Conservation (phyloP, 140 eudicot species). For the Oenanthe javanica region DNA sequence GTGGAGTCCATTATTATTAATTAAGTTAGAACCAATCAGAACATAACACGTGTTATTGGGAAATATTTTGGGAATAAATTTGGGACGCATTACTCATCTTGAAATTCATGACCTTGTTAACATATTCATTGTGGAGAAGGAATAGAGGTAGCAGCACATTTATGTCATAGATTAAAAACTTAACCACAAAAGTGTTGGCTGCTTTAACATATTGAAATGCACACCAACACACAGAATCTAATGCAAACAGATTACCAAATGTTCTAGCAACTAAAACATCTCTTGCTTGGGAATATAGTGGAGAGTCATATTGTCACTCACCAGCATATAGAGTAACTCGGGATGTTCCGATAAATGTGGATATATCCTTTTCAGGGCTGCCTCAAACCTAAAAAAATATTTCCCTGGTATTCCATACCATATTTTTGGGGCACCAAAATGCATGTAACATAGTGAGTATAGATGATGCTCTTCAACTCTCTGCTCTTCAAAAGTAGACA, state of each 20-base stretch:
- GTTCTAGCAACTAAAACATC: not conserved
- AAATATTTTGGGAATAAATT: too few relatives aligned
- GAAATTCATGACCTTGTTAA: not conserved
- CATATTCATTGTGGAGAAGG: not conserved
- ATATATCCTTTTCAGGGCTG: constrained; percentile 47
- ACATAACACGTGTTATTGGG: too few relatives aligned
- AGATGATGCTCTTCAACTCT: constrained; percentile 67
- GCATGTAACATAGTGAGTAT: constrained; percentile 56
- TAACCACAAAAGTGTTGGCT: not conserved
- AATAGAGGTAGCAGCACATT: not conserved
- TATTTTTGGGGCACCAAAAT: constrained; percentile 60
- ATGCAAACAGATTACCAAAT: not conserved
- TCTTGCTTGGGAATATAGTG: not conserved
- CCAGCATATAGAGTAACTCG: constrained; percentile 46
- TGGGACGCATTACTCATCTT: not conserved
- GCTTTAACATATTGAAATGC: not conserved
- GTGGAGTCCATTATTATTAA: too few relatives aligned
- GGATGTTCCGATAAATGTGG: constrained; percentile 46
- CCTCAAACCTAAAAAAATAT: constrained; percentile 47
- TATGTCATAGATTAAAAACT: not conserved
- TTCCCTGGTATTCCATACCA: constrained; percentile 70
- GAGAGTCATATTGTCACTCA: constrained; percentile 22
- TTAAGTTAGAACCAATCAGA: too few relatives aligned
- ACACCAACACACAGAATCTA: not conserved
- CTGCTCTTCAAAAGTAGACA: constrained; percentile 22